Base-by-base conservation (phyloP, 2,329 filamentous ascomycete species). In the Fusarium agapanthi region DNA sequence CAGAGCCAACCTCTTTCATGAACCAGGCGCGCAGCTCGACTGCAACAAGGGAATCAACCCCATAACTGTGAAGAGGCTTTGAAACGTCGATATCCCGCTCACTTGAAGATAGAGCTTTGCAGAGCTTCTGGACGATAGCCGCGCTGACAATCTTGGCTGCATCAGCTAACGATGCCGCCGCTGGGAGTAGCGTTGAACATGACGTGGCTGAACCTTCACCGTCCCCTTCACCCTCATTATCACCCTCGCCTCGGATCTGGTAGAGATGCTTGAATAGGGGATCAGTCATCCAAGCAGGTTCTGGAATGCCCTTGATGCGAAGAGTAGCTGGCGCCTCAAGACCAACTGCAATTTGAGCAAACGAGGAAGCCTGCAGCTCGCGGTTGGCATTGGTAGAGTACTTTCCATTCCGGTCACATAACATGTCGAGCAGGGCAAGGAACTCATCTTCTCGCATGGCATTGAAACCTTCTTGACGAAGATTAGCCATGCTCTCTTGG, bases 21-120 rank as follows among this genome's bases (percentile, higher is more conserved):
- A 87, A 84, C 80, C 84, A 87, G 77, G 86, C 87, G 26, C 86
- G 83, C 59, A 87, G 80, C 78, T 86, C 85, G 53, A 86, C 85
- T 1, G 85, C 85, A 22, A 86, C 83, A 9, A 87, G 81, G 7
- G 85, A 86, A 76, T 87, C 85, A 14, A 87, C 80, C 0, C 79
- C 79, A 57, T 76, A 77, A 6, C 73, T 71, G 13, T 73, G 71
- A 14, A 80, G 75, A 7, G 75, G 71, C 18, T 72, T 75, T 12
- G 63, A 69, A 20, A 55, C 67, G 37, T 71, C 72, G 57, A 77
- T 73, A 28, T 75, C 73, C 22, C 77, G 67, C 4, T 64, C 57
- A 10, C 72, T 72, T 30, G 80, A 66, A 72, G 79, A 79, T 8
- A 80, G 64, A 32, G 59, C 55, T 24, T 50, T 51, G 32, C 32